Percentiles rank a stretch among this genome's conserved stretches.
Conservation (phyloP, 768 basidiomycete species). For the Gloeopeniophorella convolvens region DNA sequence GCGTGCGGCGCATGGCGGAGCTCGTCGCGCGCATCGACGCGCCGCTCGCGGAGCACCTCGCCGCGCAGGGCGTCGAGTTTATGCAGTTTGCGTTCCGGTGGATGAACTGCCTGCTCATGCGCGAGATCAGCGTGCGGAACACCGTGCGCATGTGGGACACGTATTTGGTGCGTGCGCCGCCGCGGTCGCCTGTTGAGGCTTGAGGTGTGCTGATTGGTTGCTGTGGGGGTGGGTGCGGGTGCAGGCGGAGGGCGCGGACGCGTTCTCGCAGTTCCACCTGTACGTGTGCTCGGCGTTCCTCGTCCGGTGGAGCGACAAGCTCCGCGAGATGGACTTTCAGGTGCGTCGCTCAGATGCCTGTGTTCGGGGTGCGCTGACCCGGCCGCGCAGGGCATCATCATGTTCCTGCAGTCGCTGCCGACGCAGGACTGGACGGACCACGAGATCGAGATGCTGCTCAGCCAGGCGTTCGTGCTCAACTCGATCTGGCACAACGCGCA, state of each 20-base stretch:
- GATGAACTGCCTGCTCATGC: slow-evolving; percentile 99
- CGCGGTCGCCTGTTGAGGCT: neutral
- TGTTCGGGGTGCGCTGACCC: neutral
- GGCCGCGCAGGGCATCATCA: slow-evolving; percentile 80
- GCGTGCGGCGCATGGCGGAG: slow-evolving; percentile 90
- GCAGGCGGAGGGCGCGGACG: slow-evolving; percentile 94
- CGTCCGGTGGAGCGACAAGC: slow-evolving; percentile 88
- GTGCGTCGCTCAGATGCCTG: slow-evolving; percentile 35
- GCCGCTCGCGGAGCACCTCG: slow-evolving; percentile 81
- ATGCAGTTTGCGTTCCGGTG: slow-evolving; percentile 99
- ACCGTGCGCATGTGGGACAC: slow-evolving; percentile 99
- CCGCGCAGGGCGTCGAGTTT: slow-evolving; percentile 91
- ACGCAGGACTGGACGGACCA: slow-evolving; percentile 94
- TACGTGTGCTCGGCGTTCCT: slow-evolving; percentile 98
- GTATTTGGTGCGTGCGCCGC: slow-evolving; percentile 64
- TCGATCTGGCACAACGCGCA: slow-evolving; percentile 92
- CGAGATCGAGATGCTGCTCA: slow-evolving; percentile 91
- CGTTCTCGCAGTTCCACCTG: slow-evolving; percentile 97
- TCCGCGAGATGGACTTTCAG: slow-evolving; percentile 98
- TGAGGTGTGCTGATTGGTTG: no score
- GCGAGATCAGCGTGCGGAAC: slow-evolving; percentile 94
- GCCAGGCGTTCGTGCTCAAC: slow-evolving; percentile 91
- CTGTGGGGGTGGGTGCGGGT: neutral
- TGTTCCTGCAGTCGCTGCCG: slow-evolving; percentile 92
- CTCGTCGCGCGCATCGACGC: slow-evolving; percentile 87